Evolutionary conservation across 352 stramenopile genomes (phyloP).

Genomic region (Phytopythium mirpurense): DNA sequence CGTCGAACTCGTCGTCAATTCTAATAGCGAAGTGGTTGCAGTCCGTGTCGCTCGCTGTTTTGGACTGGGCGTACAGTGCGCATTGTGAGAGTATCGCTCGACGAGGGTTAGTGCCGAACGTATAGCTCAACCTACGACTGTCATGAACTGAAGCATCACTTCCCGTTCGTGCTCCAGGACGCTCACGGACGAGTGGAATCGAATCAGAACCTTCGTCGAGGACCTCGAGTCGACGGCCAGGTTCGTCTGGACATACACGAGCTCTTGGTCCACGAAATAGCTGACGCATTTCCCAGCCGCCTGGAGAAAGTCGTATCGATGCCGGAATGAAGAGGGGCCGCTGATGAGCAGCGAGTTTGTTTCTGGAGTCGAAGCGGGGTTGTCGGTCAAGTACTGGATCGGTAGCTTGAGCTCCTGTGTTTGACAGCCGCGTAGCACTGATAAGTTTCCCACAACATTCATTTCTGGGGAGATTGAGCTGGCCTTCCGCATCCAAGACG

Average conservation of each 20-base stretch:
- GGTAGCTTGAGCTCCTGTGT: slow-evolving; percentile 57
- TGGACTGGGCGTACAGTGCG: background rate
- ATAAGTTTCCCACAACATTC: slow-evolving; percentile 1
- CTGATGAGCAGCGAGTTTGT: slow-evolving; percentile 47
- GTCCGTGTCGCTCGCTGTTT: background rate
- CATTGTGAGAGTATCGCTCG: too few relatives aligned
- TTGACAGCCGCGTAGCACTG: background rate
- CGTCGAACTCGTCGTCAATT: slow-evolving; percentile 41
- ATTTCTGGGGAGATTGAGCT: too few relatives aligned
- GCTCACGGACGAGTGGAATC: slow-evolving; percentile 41
- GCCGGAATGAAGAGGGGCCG: slow-evolving; percentile 52
- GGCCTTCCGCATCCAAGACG: too few relatives aligned
- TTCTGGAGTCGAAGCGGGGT: slow-evolving; percentile 40
- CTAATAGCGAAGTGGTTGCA: slow-evolving; percentile 24
- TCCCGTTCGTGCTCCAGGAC: slow-evolving; percentile 34
- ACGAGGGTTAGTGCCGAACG: background rate
- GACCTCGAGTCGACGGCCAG: slow-evolving; percentile 51
- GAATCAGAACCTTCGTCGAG: slow-evolving; percentile 46
- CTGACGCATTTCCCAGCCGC: slow-evolving; percentile 23
- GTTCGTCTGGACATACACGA: slow-evolving; percentile 39
- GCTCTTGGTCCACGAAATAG: slow-evolving; percentile 29
- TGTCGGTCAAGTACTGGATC: slow-evolving; percentile 71
- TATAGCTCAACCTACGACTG: slow-evolving; percentile 21
- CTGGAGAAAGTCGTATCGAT: slow-evolving; percentile 60
- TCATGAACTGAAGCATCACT: slow-evolving; percentile 31